These are phyloP conservation scores for Chlorella sorokiniana DNA, from an alignment of 139 green algal species.

Conservation along the genomic window DNA sequence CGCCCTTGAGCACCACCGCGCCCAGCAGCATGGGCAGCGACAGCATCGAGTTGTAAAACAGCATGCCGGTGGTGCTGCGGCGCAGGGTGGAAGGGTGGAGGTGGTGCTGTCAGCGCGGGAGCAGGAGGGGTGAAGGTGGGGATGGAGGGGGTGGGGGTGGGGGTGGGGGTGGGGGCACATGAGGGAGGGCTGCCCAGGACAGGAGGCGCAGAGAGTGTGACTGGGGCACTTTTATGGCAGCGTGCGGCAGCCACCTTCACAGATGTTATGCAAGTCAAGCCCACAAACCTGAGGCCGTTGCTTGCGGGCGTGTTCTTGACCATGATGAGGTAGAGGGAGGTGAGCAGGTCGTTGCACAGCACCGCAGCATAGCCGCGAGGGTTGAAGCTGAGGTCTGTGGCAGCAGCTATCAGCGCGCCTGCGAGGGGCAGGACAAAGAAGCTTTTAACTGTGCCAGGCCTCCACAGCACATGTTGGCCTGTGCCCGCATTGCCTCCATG, in stretches of 20 bases:
- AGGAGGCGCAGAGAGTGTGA: no score
- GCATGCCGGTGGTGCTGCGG: conserved; percentile 43
- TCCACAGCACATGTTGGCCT: no score
- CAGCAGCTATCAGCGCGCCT: conserved; percentile 67
- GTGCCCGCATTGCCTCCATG: no score
- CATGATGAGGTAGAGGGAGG: conserved; percentile 72
- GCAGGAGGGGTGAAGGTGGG: not conserved
- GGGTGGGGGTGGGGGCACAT: not conserved
- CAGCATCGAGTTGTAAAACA: conserved; percentile 54
- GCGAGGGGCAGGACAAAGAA: not conserved
- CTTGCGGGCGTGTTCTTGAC: conserved; percentile 68
- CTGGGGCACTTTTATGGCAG: no score
- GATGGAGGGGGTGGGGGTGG: not conserved
- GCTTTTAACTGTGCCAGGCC: no score
- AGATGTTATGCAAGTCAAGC: not conserved
- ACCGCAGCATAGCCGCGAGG: conserved; percentile 65
- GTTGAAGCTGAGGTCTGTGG: conserved; percentile 73
- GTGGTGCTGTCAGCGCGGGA: not conserved
- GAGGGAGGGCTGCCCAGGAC: no score
- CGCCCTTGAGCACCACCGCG: conserved; percentile 8
- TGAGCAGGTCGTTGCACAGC: conserved; percentile 71
- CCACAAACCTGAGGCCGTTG: conserved; percentile 34
- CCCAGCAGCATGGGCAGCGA: conserved; percentile 42
- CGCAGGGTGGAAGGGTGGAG: not conserved
- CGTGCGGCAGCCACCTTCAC: not conserved